Base-by-base conservation (phyloP, 202 grass and related monocot genomes). In the Sporobolus alterniflorus region DNA sequence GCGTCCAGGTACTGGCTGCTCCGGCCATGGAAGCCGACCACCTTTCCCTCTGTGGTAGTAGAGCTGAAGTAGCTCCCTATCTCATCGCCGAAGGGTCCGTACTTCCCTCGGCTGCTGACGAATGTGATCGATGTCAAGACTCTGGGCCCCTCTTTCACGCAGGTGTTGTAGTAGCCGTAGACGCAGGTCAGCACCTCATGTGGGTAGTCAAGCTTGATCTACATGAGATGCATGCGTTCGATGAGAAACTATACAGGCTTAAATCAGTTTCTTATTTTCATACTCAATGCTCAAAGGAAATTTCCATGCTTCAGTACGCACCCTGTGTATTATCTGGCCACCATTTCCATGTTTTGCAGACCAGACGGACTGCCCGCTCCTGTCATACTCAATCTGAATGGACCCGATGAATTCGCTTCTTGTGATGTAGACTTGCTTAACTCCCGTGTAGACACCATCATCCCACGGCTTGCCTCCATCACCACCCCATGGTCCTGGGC, bases 151-250 rank as follows among this genome's bases (percentile, higher is more conserved):
- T 84, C 77, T 63, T 82, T 85, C 0, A 9, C 76, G 41, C 85
- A 89, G 49, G 75, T 85, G 81, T 85, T 87, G 78, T 92, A 98
- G 73, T 92, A 94, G 48, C 96, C 93, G 34, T 83, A 90, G n/a
- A 96, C 15, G 87, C 91, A 99, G 74, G 72, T 90, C 68, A 99
- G 74, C 25, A 92, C 84, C 77, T 99, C 91, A 55, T 96, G 88
- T 22, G 96, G 96, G 42, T 96, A 94, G 21, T 95, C 87, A 11
- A 99, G 89, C 81, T 92, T 94, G 7, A 99, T 96, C 96, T 96
- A 89, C 80, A 74, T 15, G 48, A 60, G 5, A 32, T 12, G 3
- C 11, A 21, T 36, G 57, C 14, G 39, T 57, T 57, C 54, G 54
- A 57, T 26, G 42, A 44, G 42, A 44, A 9, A 10, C 42, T 44